Percentiles rank a stretch among this genome's conserved stretches.
Conservation (phyloP, 2,329 filamentous ascomycete genomes). For the Claviceps digitariae region DNA sequence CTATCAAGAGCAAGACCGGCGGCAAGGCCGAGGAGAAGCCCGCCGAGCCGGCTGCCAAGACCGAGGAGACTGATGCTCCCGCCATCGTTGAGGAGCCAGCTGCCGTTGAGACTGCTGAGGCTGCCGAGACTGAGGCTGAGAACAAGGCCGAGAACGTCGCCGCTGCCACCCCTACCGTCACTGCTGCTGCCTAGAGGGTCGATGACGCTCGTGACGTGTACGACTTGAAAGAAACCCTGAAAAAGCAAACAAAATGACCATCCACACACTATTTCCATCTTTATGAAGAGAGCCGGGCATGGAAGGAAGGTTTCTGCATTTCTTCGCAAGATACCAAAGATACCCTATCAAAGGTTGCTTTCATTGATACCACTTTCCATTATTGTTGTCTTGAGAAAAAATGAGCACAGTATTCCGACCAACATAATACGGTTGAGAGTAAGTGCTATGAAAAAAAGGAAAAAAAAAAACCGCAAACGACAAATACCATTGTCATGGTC, state of each 20-base stretch:
- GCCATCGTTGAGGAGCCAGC: slow-evolving; percentile 15
- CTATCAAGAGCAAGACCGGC: slow-evolving; percentile 35
- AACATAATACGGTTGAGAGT: slow-evolving; percentile 7
- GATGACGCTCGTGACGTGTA: slow-evolving; percentile 12
- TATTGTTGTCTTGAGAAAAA: slow-evolving; percentile 12
- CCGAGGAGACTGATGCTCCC: slow-evolving; percentile 18
- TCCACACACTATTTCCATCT: slow-evolving; percentile 14
- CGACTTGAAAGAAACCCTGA: slow-evolving; percentile 12
- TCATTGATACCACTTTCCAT: slow-evolving; percentile 28
- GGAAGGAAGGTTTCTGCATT: slow-evolving; percentile 40
- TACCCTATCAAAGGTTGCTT: slow-evolving; percentile 40
- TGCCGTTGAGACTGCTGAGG: slow-evolving; percentile 13
- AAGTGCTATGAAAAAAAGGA: slow-evolving; percentile 10
- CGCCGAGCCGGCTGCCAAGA: slow-evolving; percentile 20
- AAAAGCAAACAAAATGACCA: slow-evolving; percentile 10
- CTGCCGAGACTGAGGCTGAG: slow-evolving; percentile 21
- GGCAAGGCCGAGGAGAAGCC: slow-evolving; percentile 31
- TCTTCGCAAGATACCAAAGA: slow-evolving; percentile 36
- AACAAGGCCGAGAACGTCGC: slow-evolving; percentile 28
- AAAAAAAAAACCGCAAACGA: neutral
- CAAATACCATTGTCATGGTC: slow-evolving; percentile 1
- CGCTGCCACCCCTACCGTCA: slow-evolving; percentile 31
- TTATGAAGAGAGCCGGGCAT: slow-evolving; percentile 29
- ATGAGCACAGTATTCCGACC: slow-evolving; percentile 9
- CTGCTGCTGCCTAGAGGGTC: slow-evolving; percentile 35